phyloP scores from a whole-genome alignment of 805 yeast species.

The Teunomyces pallodes region DNA sequence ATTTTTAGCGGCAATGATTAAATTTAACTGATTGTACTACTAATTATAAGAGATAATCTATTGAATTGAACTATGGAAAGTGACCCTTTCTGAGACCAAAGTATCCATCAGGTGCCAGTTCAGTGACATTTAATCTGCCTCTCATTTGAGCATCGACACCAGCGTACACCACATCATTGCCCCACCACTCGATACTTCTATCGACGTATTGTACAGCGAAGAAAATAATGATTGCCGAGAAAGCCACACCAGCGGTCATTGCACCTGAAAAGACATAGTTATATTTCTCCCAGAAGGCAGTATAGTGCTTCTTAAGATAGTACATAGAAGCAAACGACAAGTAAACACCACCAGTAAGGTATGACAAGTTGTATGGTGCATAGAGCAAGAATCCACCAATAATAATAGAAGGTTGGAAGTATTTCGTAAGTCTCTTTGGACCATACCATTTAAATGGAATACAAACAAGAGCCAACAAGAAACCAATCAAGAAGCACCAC shows the following conservation, averaged over 20 bases:
- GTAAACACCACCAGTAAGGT: slow-evolving; percentile 30
- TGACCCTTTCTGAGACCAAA: slow-evolving; percentile 34
- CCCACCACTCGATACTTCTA: slow-evolving; percentile 33
- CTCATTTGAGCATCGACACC: slow-evolving; percentile 34
- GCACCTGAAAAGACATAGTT: slow-evolving; percentile 31
- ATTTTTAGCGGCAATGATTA: too few relatives aligned
- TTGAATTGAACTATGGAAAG: slow-evolving; percentile 13
- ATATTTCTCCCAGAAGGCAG: slow-evolving; percentile 37
- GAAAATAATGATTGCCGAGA: slow-evolving; percentile 33
- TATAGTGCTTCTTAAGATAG: slow-evolving; percentile 24
- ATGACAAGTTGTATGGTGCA: slow-evolving; percentile 35
- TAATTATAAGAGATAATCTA: too few relatives aligned
- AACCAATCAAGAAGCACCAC: slow-evolving; percentile 36
- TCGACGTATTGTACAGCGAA: slow-evolving; percentile 36
- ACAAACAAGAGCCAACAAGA: slow-evolving; percentile 22
- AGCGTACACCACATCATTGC: slow-evolving; percentile 22
- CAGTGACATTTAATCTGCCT: slow-evolving; percentile 13
- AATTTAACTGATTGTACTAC: too few relatives aligned
- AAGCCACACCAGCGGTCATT: slow-evolving; percentile 34
- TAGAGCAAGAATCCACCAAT: slow-evolving; percentile 30
- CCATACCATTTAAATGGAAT: slow-evolving; percentile 14
- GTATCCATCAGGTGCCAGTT: slow-evolving; percentile 30
- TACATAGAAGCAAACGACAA: slow-evolving; percentile 26
- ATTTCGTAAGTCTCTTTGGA: slow-evolving; percentile 18
- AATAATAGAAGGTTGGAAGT: slow-evolving; percentile 33